Evolutionary conservation across 805 yeast species (phyloP).

Genomic region (Lipomyces sp.): DNA sequence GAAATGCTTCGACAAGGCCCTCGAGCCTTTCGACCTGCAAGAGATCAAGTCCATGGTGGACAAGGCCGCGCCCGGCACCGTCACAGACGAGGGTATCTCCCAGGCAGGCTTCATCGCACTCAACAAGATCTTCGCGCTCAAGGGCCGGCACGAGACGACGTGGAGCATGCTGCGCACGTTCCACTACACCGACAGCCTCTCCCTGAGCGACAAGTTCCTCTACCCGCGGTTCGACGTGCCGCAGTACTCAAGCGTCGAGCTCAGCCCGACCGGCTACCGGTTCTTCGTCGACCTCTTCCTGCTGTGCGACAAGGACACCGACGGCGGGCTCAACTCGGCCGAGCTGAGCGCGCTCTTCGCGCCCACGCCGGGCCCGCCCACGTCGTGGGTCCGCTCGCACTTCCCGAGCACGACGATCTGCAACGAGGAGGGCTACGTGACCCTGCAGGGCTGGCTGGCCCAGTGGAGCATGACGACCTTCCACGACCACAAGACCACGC

Average conservation of each 20-base stretch:
- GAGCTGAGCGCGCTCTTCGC: conserved; percentile 70
- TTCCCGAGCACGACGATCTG: conserved; percentile 88
- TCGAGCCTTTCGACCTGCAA: conserved; percentile 43
- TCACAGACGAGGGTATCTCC: conserved; percentile 29
- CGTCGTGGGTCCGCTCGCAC: conserved; percentile 75
- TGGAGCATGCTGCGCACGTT: conserved; percentile 92
- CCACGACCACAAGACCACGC: conserved; percentile 74
- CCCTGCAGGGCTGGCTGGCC: conserved; percentile 97
- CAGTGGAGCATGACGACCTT: conserved; percentile 98
- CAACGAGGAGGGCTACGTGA: conserved; percentile 83
- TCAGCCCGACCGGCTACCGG: conserved; percentile 87
- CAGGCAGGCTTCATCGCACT: conserved; percentile 68
- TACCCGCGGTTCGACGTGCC: conserved; percentile 73
- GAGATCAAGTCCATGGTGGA: conserved; percentile 42
- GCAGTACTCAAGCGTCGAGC: conserved; percentile 73
- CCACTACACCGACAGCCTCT: conserved; percentile 87
- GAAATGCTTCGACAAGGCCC: conserved; percentile 65
- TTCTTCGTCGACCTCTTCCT: conserved; percentile 87
- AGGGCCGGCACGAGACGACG: conserved; percentile 92
- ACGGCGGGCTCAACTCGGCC: conserved; percentile 80
- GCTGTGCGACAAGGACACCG: conserved; percentile 89
- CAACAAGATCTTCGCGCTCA: conserved; percentile 79
- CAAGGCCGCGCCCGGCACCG: conserved; percentile 37
- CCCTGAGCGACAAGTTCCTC: conserved; percentile 74
- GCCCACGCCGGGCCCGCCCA: conserved; percentile 93